phyloP scores from a whole-genome alignment of 2,329 filamentous ascomycete species.

The Fusarium torulosum region DNA sequence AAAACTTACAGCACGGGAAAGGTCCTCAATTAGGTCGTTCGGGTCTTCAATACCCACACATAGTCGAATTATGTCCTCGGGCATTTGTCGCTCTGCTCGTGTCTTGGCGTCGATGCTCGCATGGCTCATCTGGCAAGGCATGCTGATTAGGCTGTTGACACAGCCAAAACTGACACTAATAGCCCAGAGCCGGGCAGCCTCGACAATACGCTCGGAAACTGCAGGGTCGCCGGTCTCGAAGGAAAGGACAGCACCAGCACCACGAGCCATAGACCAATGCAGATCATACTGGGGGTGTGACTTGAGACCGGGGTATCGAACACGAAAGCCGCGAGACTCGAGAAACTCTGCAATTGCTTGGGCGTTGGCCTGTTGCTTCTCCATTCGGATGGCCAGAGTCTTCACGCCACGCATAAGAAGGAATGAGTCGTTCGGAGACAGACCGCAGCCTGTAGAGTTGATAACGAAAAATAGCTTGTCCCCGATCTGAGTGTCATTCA shows the following conservation, averaged over 20 bases:
- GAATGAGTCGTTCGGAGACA: conserved; percentile 96
- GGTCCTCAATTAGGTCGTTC: conserved; percentile 91
- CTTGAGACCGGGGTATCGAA: conserved; percentile 92
- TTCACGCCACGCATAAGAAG: conserved; percentile 95
- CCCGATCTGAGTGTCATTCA: conserved; percentile 84
- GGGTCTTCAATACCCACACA: conserved; percentile 97
- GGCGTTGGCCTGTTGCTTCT: conserved; percentile 95
- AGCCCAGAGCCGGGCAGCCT: conserved; percentile 89
- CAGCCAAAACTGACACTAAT: conserved; percentile 98
- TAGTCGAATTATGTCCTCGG: conserved; percentile 94
- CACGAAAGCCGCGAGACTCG: conserved; percentile 90
- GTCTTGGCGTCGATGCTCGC: conserved; percentile 98
- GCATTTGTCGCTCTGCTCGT: conserved; percentile 87
- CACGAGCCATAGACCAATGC: conserved; percentile 94
- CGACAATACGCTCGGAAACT: conserved; percentile 92
- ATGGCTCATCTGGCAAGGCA: conserved; percentile 99
- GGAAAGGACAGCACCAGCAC: conserved; percentile 91
- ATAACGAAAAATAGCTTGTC: conserved; percentile 97
- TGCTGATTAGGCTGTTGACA: conserved; percentile 98
- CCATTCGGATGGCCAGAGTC: conserved; percentile 97
- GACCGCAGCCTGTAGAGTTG: conserved; percentile 93
- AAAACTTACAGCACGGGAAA: conserved; percentile 85
- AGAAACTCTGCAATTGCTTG: conserved; percentile 93
- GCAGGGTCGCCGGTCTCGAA: conserved; percentile 93
- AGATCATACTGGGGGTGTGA: conserved; percentile 97